Base-by-base conservation (phyloP, 257 asterid genomes). In the Plectranthus barbatus region DNA sequence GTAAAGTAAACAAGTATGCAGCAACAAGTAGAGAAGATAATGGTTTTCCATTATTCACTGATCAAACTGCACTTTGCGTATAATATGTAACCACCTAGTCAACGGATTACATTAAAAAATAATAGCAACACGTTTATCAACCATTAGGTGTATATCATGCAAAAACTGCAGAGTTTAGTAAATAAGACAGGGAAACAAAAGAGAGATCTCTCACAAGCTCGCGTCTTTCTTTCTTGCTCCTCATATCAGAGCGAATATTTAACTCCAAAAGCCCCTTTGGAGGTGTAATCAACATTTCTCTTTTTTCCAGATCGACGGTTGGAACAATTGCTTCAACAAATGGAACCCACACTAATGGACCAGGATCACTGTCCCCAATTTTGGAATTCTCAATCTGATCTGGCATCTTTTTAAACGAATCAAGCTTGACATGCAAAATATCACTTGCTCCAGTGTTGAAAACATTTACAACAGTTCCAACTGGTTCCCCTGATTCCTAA, bases 161-260 rank as follows among this genome's bases (percentile, higher is more conserved):
- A 48, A 31, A 57, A 12, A 31, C 47, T 26, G 19, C 49, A 47
- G 54, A 49, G 20, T 34, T 64, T 31, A 66, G 17, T 49, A 53
- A 40, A 33, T 21, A 66, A 14, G 17, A 53, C 13, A 68, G 56
- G 29, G 68, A 66, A 9, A 56, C 54, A 66, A 67, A 61, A 42
- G 39, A 49, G 64, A 69, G 68, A 56, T 72, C 72, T 67, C 99
- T 92, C 83, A 92, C 99, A 80, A 85, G 83, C 78, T 85, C 93
- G 8, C 96, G 97, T 73, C 99, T 92, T 80, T 92, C 97, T 85
- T 89, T 92, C 87, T 92, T 92, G 83, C 94, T 76, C 76, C 79
- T 89, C 69, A 80, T 95, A 69, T 86, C 80, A 51, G 86, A 24
- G 63, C 95, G 95, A 47, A 92, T 57, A 67, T 92, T 92, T 73